Conservation (phyloP, 1,139 yeast species). For the Saccharomyces pastorianus region DNA sequence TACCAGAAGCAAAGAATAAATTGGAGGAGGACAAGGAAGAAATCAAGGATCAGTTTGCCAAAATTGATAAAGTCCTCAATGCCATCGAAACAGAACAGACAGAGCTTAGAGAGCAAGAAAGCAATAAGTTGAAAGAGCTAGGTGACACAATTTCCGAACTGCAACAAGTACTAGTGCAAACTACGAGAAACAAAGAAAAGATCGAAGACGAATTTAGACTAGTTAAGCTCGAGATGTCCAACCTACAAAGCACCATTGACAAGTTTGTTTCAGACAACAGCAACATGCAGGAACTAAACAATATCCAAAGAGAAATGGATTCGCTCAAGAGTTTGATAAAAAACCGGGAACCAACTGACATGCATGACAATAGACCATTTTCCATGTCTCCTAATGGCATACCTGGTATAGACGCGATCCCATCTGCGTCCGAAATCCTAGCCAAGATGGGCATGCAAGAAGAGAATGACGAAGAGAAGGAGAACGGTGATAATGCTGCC, state of each 20-base stretch:
- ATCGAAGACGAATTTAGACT: constrained; percentile 39
- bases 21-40: constrained; percentile 78
- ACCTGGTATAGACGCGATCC: constrained; percentile 37
- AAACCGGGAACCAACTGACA: constrained; percentile 3
- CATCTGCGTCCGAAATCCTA: constrained; percentile 56
- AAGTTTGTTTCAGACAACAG: constrained; percentile 54
- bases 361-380: background rate
- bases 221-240: constrained; percentile 74
- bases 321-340: constrained; percentile 57
- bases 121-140: constrained; percentile 55
- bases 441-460: constrained; percentile 40
- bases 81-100: constrained; percentile 66
- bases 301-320: constrained; percentile 42
- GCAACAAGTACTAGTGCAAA: constrained; percentile 53
- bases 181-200: too few relatives aligned
- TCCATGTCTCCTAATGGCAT: constrained; percentile 15
- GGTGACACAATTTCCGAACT: constrained; percentile 61
- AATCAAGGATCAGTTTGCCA: constrained; percentile 70
- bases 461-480: constrained; percentile 10
- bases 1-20: constrained; percentile 77
- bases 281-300: constrained; percentile 35
- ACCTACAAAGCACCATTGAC: constrained; percentile 62
- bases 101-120: constrained; percentile 57
- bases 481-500: background rate
- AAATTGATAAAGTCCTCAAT: constrained; percentile 68